Evolutionary conservation across 257 asterid genomes (phyloP).

Genomic region (Oldenlandia corymbosa): DNA sequence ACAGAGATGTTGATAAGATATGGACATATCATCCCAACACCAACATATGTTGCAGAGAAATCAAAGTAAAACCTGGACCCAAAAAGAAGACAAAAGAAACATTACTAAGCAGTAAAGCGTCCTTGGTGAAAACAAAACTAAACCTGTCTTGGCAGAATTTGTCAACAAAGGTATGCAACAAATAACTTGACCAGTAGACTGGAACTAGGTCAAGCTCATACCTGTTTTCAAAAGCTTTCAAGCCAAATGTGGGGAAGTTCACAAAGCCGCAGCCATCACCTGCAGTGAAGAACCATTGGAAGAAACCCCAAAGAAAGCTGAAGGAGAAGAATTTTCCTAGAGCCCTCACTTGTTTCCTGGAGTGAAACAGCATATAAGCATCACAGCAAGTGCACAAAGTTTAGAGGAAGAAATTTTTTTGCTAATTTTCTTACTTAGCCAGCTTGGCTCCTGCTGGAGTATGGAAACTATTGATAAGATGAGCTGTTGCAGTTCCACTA

Average conservation of each 20-base stretch:
- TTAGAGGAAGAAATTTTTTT: not conserved
- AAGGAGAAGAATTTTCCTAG: conserved; percentile 84
- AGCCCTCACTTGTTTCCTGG: conserved; percentile 80
- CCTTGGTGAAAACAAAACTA: not conserved
- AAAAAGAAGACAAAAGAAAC: not conserved
- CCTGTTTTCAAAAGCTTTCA: conserved; percentile 72
- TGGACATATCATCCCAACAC: conserved; percentile 98
- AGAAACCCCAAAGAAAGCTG: conserved; percentile 96
- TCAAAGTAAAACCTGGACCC: conserved; percentile 77
- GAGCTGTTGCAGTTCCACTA: conserved; percentile 98
- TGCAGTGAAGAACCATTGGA: conserved; percentile 93
- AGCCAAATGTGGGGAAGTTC: conserved; percentile 82
- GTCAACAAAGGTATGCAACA: not conserved
- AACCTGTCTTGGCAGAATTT: not conserved
- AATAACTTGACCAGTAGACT: not conserved
- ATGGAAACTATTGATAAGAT: conserved; percentile 91
- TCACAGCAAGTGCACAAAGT: not conserved
- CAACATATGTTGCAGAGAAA: conserved; percentile 92
- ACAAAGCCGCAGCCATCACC: conserved; percentile 81
- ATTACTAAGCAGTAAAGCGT: not conserved
- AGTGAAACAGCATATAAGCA: conserved; percentile 15
- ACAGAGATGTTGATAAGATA: conserved; percentile 76
- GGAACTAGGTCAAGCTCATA: conserved; percentile 11
- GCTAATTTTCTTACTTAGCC: conserved; percentile 58
- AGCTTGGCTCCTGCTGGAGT: conserved; percentile 93